Conservation (phyloP, 345 rosid genomes). For the Brassica incana region DNA sequence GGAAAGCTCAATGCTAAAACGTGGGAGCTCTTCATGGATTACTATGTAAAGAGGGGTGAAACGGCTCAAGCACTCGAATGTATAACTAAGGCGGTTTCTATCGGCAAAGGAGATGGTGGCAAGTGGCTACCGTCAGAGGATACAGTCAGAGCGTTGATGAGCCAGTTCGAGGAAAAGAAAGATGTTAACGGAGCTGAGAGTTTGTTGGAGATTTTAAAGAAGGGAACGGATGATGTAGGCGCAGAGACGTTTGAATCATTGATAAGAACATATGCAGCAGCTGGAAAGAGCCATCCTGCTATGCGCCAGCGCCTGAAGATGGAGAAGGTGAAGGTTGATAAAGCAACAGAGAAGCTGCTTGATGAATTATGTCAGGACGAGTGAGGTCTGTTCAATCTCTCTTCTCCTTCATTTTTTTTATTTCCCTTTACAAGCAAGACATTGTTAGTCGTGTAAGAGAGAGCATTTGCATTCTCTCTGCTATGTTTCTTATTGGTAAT, state of each 20-base stretch:
- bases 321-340: constrained; percentile 71
- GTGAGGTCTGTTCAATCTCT: constrained; percentile 40
- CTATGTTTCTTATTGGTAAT: constrained; percentile 29
- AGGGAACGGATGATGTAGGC: constrained; percentile 59
- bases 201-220: constrained; percentile 69
- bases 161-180: constrained; percentile 60
- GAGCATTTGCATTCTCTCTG: constrained; percentile 6
- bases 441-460: not conserved
- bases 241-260: constrained; percentile 67
- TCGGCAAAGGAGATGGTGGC: constrained; percentile 66
- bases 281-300: constrained; percentile 63
- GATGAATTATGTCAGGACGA: constrained; percentile 63
- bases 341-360: constrained; percentile 63
- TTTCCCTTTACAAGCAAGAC: constrained; percentile 4
- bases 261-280: constrained; percentile 88
- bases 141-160: constrained; percentile 55
- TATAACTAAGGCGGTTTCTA: constrained; percentile 61
- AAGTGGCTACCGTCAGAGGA: constrained; percentile 82
- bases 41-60: constrained; percentile 59
- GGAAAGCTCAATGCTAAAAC: constrained; percentile 78
- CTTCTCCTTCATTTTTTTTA: not conserved
- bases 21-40: constrained; percentile 74
- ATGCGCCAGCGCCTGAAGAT: constrained; percentile 72
- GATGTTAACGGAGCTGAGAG: constrained; percentile 89
- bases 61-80: constrained; percentile 59